phyloP scores from a whole-genome alignment of 1,139 yeast species.

The Suhomyces atakaporum region DNA sequence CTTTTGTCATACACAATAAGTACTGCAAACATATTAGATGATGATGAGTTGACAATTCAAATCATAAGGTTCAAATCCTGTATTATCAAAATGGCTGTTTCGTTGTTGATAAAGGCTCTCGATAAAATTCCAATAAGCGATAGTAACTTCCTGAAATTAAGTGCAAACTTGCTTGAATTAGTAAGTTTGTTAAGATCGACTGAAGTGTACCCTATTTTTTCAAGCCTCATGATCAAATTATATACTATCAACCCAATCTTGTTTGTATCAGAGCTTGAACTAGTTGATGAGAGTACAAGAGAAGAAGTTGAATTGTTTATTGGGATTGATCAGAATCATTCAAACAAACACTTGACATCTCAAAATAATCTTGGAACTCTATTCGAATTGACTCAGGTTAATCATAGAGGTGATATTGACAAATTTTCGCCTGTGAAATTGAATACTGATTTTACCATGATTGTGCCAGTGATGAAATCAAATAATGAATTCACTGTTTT shows the following conservation, averaged over 20 bases:
- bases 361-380: slow-evolving; percentile 22
- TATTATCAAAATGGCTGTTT: slow-evolving; percentile 32
- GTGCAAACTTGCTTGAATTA: slow-evolving; percentile 34
- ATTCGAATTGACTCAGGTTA: slow-evolving; percentile 33
- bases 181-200: slow-evolving; percentile 38
- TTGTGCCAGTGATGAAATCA: slow-evolving; percentile 29
- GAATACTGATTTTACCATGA: slow-evolving; percentile 41
- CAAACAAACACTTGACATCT: slow-evolving; percentile 14
- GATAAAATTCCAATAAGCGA: slow-evolving; percentile 39
- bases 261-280: slow-evolving; percentile 30
- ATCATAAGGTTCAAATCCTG: slow-evolving; percentile 34
- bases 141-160: slow-evolving; percentile 30
- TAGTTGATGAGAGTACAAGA: slow-evolving; percentile 26
- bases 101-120: slow-evolving; percentile 28
- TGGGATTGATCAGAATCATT: slow-evolving; percentile 32
- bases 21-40: slow-evolving; percentile 34
- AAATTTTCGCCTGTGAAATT: slow-evolving; percentile 35
- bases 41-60: slow-evolving; percentile 38
- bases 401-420: slow-evolving; percentile 18
- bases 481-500: slow-evolving; percentile 18
- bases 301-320: slow-evolving; percentile 38
- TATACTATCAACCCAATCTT: slow-evolving; percentile 32
- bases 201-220: slow-evolving; percentile 27
- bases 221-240: slow-evolving; percentile 30
- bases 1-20: slow-evolving; percentile 35